Base-by-base conservation (phyloP, 371 early-diverging fungal genomes). In the Dichotomocladium elegans region DNA sequence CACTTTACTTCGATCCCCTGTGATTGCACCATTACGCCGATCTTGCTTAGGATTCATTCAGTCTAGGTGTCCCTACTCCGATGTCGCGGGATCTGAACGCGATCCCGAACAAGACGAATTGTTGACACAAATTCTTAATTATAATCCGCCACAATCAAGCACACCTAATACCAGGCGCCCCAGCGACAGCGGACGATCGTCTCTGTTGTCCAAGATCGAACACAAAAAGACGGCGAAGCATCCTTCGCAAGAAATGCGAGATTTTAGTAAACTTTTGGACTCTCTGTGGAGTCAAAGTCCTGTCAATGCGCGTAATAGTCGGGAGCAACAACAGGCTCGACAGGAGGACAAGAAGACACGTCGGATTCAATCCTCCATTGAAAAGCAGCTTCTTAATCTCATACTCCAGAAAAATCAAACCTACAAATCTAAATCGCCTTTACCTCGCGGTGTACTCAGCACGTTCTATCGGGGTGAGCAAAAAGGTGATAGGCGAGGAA, bases 301-400 rank as follows among this genome's bases (percentile, higher is more conserved):
- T 37, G 21, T 5, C 21, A 37, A 37, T 17, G 37, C n/a, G n/a
- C n/a, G n/a, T n/a, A n/a, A n/a, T n/a, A n/a, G n/a, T n/a, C n/a
- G n/a, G n/a, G n/a, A n/a, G n/a, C n/a, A n/a, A n/a, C n/a, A n/a
- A n/a, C n/a, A n/a, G n/a, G n/a, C n/a, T n/a, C n/a, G n/a, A n/a
- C n/a, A n/a, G n/a, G n/a, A n/a, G 33, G n/a, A n/a, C 24, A 48
- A 48, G 22, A 48, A 33, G 35, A 35, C 14, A 9, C 19, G 35
- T 15, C 49, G 49, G 5, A 48, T 48, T n/a, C 49, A 48, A 12
- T 55, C 65, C 2, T 22, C 52, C 15, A 67, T 66, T 27, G 67
- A 71, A 48, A 33, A 64, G 34, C 65, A 55, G 9, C 47, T 68
- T 24, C 30, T 70, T 26, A 53, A 61, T 5, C 51, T 68, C 47